Evolutionary conservation across 176 grass and related monocot species (phyloP).

Genomic region (Zea luxurians): DNA sequence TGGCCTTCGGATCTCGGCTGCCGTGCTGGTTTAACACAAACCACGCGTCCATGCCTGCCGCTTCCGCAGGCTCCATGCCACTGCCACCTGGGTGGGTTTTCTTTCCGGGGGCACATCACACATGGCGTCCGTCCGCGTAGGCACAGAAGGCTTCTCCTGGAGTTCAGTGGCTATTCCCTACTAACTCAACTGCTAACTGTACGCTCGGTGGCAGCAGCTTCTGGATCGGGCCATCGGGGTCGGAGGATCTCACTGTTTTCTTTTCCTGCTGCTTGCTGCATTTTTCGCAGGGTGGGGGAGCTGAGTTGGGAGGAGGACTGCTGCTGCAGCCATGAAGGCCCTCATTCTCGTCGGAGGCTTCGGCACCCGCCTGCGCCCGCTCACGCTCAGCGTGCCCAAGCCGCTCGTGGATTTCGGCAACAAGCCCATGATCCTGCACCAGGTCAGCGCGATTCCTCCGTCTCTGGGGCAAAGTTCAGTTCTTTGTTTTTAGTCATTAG

Average conservation of each 20-base stretch:
- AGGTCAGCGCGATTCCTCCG: conserved; percentile 51
- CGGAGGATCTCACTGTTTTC: conserved; percentile 11
- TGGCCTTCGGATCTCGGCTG: neutral
- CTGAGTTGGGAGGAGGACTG: conserved; percentile 29
- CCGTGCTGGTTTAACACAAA: neutral
- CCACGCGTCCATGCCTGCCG: neutral
- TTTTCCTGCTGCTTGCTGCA: conserved; percentile 18
- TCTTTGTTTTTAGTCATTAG: neutral
- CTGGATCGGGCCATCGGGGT: conserved; percentile 31
- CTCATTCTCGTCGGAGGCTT: conserved; percentile 95
- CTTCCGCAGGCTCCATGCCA: neutral
- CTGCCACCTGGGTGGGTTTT: neutral
- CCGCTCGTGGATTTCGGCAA: conserved; percentile 97
- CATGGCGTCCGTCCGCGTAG: conserved; percentile 14
- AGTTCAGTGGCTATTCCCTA: neutral
- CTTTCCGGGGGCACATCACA: conserved; percentile 36
- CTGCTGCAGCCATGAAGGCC: conserved; percentile 75
- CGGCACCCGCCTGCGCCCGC: conserved; percentile 78
- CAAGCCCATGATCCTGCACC: conserved; percentile 93
- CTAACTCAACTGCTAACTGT: neutral
- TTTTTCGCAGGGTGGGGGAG: conserved; percentile 32
- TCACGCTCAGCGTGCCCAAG: conserved; percentile 91
- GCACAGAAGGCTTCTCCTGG: neutral
- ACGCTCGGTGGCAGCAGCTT: conserved; percentile 12
- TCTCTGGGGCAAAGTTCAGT: neutral